Evolutionary conservation across 1,284 basidiomycete genomes (phyloP).

Genomic region (Cryptococcus neoformans): DNA sequence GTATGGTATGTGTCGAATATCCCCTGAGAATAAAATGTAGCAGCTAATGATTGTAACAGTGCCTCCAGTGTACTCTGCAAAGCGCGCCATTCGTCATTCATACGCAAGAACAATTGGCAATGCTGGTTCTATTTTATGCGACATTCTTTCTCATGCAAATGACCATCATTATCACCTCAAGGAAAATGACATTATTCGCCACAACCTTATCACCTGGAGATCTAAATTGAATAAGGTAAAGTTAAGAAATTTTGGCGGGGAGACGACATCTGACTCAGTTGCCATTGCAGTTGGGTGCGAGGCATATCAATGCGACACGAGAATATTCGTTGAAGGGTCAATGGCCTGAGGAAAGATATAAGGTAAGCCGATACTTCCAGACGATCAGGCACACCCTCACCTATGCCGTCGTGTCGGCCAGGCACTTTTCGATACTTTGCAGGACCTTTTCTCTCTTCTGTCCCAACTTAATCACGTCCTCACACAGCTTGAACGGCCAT

Average conservation of each 20-base stretch:
- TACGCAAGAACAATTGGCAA: constrained; percentile 48
- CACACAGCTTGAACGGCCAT: constrained; percentile 49
- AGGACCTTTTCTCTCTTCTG: constrained; percentile 43
- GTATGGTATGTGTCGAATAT: constrained; percentile 19
- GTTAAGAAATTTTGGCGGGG: neutral
- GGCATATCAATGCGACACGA: constrained; percentile 45
- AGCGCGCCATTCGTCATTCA: constrained; percentile 46
- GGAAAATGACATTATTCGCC: constrained; percentile 26
- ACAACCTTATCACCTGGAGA: constrained; percentile 36
- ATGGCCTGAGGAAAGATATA: constrained; percentile 48
- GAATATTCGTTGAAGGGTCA: constrained; percentile 46
- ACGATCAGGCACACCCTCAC: neutral
- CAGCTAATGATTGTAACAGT: constrained; percentile 16
- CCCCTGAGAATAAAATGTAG: neutral
- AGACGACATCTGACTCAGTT: neutral
- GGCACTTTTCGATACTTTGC: constrained; percentile 39
- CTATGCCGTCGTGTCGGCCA: neutral
- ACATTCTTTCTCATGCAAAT: constrained; percentile 47
- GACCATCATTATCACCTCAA: constrained; percentile 31
- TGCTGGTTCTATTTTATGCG: constrained; percentile 48
- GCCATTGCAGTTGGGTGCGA: constrained; percentile 27
- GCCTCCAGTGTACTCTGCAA: constrained; percentile 49
- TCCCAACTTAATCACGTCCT: constrained; percentile 48
- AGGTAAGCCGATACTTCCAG: constrained; percentile 18
- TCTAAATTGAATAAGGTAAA: constrained; percentile 37